Evolutionary conservation across 2,329 filamentous ascomycete genomes (phyloP), one percentile per base, ranked within the genome.

Genomic region (Ophiostoma novo-ulmi): DNA sequence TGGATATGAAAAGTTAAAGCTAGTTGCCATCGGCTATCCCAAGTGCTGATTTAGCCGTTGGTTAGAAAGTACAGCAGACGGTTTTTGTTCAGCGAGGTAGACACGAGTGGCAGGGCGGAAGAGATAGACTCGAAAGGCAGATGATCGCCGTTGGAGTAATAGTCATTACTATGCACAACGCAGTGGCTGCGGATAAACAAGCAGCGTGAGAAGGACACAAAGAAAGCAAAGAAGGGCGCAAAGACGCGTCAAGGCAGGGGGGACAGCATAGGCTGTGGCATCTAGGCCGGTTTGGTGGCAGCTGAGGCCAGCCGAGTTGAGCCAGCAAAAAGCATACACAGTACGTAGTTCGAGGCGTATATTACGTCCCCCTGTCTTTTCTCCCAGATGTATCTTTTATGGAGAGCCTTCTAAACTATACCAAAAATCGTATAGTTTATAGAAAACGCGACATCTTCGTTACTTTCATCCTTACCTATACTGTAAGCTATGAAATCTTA

Each of bases 221-320:
- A 61, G 26, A 61, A 17, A 17, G n/a, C n/a, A n/a, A n/a, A 31
- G 31, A 31, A 48, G 26, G 20, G 20, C 5, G n/a, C 52, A 20
- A 17, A 61, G 26, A 61, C n/a, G 26, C 44, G 17, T 48, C 17
- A 17, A 8, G 58, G 52, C 10, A 11, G 26, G 58, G 58, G 36
- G 58, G 58, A 63, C 58, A 35, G 58, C 58, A 63, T 63, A 63
- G 58, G 58, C 58, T 36, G 58, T 63, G 58, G 58, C 44, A 52
- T 52, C 13, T 3, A 17, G 17, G 17, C 58, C 5, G 58, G 58
- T 20, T 35, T 63, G 58, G 26, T 63, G 58, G 26, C 58, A 63
- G 58, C 58, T 63, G 52, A 63, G 26, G 58, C 58, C 58, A 14
- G 26, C 26, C 35, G 52, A 48, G 5, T 48, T 48, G 52, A 58